A percentile compares a stretch with the other conserved stretches of the same genome.
phyloP scores from a whole-genome alignment of 164 flowering plant genomes.

The Dillenia suffruticosa region DNA sequence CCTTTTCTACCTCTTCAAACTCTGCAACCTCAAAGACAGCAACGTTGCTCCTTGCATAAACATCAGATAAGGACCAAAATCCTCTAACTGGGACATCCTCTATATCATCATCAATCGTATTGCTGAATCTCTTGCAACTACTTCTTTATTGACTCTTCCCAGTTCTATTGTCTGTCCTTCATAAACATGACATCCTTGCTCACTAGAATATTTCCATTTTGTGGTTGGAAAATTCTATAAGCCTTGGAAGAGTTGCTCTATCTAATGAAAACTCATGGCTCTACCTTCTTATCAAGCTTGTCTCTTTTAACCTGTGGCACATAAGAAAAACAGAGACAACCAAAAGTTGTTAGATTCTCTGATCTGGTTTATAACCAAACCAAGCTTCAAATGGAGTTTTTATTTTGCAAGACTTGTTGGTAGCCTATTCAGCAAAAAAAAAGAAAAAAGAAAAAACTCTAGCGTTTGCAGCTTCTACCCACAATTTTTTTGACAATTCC shows the following conservation, averaged over 20 bases:
- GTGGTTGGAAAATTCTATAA: background rate
- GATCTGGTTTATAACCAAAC: background rate
- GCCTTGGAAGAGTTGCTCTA: background rate
- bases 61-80: background rate
- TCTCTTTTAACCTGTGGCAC: background rate
- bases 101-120: background rate
- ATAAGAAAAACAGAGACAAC: slow-evolving; percentile 1
- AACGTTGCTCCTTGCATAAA: slow-evolving; percentile 1
- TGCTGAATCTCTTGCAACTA: background rate
- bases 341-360: background rate
- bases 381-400: background rate
- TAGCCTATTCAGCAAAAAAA: background rate
- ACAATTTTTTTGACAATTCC: background rate
- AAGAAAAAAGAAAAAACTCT: background rate
- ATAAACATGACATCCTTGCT: background rate
- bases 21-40: background rate
- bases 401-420: background rate
- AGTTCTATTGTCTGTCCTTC: background rate
- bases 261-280: background rate
- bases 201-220: background rate
- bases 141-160: background rate
- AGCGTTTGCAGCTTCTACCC: slow-evolving; percentile 1
- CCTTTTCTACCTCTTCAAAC: background rate
- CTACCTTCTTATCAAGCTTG: background rate
- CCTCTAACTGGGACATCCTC: background rate